A percentile compares a stretch with the other conserved stretches of the same genome.
phyloP scores from a whole-genome alignment of 179 eudicot species.

The Beta corolliflora region DNA sequence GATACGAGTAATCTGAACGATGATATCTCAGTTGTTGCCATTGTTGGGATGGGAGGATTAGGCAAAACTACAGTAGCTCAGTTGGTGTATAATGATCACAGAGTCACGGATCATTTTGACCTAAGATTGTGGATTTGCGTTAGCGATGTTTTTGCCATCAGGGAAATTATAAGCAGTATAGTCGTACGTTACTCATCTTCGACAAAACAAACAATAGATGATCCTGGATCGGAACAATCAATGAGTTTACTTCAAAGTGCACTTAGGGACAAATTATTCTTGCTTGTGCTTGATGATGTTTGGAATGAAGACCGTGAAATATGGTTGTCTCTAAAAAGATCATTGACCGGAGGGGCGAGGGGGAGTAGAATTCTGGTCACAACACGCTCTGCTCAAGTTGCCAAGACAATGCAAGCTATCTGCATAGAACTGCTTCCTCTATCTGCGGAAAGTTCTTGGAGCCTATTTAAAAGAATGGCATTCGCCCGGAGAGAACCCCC shows the following conservation, averaged over 20 bases:
- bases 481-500: background rate
- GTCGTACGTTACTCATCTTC: background rate
- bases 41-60: conserved; percentile 34
- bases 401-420: background rate
- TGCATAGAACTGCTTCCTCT: background rate
- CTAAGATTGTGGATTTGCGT: conserved; percentile 35
- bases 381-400: background rate
- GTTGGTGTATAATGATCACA: conserved; percentile 27
- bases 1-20: background rate
- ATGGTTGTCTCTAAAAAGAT: background rate
- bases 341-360: background rate
- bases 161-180: background rate
- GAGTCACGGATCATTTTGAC: conserved; percentile 18
- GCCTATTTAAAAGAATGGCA: conserved; percentile 6
- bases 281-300: conserved; percentile 44
- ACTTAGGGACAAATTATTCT: conserved; percentile 10
- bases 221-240: background rate
- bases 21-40: conserved; percentile 17
- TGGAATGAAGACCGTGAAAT: conserved; percentile 15
- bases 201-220: background rate
- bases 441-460: conserved; percentile 15
- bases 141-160: conserved; percentile 17
- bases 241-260: background rate
- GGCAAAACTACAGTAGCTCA: conserved; percentile 43
- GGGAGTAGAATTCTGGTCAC: conserved; percentile 26